Conservation (phyloP, 805 yeast genomes). For the Myxozyma monticola region DNA sequence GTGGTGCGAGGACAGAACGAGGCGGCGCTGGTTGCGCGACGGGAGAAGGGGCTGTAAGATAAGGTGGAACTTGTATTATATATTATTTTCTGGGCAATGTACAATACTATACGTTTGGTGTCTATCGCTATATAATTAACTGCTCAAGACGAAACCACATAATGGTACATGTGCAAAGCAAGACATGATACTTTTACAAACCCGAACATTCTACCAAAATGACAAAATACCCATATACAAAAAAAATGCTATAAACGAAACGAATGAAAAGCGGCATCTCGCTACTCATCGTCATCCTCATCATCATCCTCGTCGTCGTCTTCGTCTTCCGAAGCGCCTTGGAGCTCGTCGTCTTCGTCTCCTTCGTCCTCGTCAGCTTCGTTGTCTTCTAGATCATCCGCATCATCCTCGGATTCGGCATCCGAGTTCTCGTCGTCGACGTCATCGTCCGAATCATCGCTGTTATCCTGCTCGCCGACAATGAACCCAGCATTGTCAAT, state of each 20-base stretch:
- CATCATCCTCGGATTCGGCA: conserved; percentile 36
- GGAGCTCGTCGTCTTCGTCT: conserved; percentile 6
- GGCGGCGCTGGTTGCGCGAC: conserved; percentile 19
- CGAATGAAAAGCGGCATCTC: no score
- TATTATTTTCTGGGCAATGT: background rate
- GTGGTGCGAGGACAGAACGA: conserved; percentile 26
- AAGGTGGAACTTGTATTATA: background rate
- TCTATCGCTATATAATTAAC: no score
- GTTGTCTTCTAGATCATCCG: conserved; percentile 34
- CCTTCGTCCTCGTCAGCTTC: conserved; percentile 27
- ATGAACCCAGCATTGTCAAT: conserved; percentile 46
- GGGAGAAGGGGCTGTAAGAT: conserved; percentile 4
- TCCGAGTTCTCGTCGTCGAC: conserved; percentile 42
- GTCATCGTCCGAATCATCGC: conserved; percentile 41
- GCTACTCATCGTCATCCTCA: conserved; percentile 5
- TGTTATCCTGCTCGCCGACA: conserved; percentile 47
- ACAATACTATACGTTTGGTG: background rate
- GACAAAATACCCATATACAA: no score
- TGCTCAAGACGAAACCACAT: no score
- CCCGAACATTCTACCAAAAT: no score
- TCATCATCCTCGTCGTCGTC: conserved; percentile 12
- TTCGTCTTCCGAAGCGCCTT: background rate
- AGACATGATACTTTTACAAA: background rate
- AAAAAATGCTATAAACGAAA: no score
- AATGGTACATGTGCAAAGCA: background rate